A percentile compares a stretch with the other conserved stretches of the same genome.
Conservation (phyloP, 2,329 filamentous ascomycete genomes). For the Dichotomopilus funicola region DNA sequence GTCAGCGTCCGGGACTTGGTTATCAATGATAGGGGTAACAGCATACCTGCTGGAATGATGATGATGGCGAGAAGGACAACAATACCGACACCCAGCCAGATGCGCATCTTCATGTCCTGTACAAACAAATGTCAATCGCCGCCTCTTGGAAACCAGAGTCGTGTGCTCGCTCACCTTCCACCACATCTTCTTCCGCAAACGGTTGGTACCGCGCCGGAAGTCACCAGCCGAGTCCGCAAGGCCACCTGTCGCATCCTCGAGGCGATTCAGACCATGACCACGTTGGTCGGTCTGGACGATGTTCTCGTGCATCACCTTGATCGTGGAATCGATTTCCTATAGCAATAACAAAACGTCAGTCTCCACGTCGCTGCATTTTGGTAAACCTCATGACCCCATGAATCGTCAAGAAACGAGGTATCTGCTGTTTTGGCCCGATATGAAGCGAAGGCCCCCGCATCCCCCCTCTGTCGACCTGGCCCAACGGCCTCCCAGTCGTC, state of each 20-base stretch:
- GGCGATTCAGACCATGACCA: slow-evolving; percentile 78
- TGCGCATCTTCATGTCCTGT: slow-evolving; percentile 97
- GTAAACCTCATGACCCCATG: no score
- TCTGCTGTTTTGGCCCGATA: no score
- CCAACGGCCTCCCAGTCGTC: no score
- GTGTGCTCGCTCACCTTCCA: slow-evolving; percentile 57
- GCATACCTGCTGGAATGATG: slow-evolving; percentile 82
- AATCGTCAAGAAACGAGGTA: no score
- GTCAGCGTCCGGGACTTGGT: slow-evolving; percentile 8
- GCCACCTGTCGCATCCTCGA: slow-evolving; percentile 94
- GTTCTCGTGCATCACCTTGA: slow-evolving; percentile 93
- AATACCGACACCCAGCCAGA: slow-evolving; percentile 87
- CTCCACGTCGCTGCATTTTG: background rate
- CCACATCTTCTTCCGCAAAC: slow-evolving; percentile 98
- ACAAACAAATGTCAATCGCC: slow-evolving; percentile 6
- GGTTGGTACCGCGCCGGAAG: slow-evolving; percentile 93
- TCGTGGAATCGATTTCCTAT: slow-evolving; percentile 96
- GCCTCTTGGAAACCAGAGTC: background rate
- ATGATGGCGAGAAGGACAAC: slow-evolving; percentile 89
- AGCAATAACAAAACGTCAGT: background rate
- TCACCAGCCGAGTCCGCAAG: slow-evolving; percentile 87
- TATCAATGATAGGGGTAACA: slow-evolving; percentile 7
- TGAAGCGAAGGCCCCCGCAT: no score
- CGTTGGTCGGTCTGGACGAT: slow-evolving; percentile 95
- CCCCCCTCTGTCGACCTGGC: no score